Conservation (phyloP, 164 flowering plant genomes). For the Tinospora cordifolia region DNA sequence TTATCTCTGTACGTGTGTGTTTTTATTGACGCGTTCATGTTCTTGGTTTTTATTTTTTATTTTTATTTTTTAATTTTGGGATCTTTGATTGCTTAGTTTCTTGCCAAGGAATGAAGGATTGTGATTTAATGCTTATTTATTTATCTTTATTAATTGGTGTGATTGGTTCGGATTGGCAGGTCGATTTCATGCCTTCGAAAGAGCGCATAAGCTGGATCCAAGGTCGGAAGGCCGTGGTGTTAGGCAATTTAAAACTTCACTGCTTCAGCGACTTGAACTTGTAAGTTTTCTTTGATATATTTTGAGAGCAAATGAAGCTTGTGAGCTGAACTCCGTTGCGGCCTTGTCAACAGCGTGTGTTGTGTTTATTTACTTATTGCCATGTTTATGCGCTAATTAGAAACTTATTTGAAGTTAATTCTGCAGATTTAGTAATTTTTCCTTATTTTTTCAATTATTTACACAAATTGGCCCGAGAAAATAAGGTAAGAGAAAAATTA, state of each 20-base stretch:
- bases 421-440: too few species aligned
- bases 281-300: conserved; percentile 25
- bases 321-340: too few species aligned
- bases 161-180: conserved; percentile 32
- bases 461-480: too few species aligned
- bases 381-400: too few species aligned
- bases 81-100: neutral
- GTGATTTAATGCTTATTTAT: neutral
- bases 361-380: too few species aligned
- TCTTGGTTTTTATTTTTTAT: too few species aligned
- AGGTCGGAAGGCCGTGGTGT: conserved; percentile 76
- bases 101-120: neutral
- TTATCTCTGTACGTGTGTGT: conserved; percentile 54
- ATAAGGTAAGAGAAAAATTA: too few species aligned
- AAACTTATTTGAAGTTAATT: too few species aligned
- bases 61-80: neutral
- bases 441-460: too few species aligned
- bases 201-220: conserved; percentile 61
- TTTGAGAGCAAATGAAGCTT: too few species aligned
- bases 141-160: neutral
- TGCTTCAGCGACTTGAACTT: conserved; percentile 73
- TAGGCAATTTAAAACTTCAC: conserved; percentile 73
- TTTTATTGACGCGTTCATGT: neutral
- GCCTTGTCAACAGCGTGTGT: too few species aligned
- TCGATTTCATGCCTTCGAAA: conserved; percentile 74